phyloP scores from a whole-genome alignment of 768 basidiomycete species.

The Leccinellum rugosiceps region DNA sequence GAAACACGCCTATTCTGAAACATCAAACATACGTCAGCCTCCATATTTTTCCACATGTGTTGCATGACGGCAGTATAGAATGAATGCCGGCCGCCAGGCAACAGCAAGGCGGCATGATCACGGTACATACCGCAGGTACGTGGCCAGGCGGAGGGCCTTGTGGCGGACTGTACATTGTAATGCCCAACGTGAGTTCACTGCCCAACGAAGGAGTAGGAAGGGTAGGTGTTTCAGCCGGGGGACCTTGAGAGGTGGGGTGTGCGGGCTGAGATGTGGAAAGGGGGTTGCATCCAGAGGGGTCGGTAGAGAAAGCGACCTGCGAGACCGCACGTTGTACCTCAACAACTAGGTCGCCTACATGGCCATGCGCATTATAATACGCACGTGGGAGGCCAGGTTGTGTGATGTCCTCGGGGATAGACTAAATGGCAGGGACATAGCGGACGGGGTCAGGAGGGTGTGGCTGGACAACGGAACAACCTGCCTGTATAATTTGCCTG shows the following conservation, averaged over 20 bases:
- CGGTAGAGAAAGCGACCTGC: slow-evolving; percentile 47
- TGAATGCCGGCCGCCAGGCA: slow-evolving; percentile 16
- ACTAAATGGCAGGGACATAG: slow-evolving; percentile 36
- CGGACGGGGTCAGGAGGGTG: slow-evolving; percentile 1
- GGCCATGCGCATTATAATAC: slow-evolving; percentile 66
- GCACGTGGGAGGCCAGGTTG: slow-evolving; percentile 75
- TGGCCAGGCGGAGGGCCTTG: slow-evolving; percentile 12
- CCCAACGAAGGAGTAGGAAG: slow-evolving; percentile 34
- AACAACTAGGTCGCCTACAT: slow-evolving; percentile 55
- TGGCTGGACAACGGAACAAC: neutral
- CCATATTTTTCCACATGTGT: slow-evolving; percentile 6
- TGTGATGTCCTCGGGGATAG: slow-evolving; percentile 78
- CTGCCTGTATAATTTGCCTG: slow-evolving; percentile 42
- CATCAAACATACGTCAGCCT: slow-evolving; percentile 9
- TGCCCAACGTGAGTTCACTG: slow-evolving; percentile 27
- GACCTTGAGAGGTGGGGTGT: slow-evolving; percentile 1
- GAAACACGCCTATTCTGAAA: slow-evolving; percentile 20
- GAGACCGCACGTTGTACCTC: slow-evolving; percentile 60
- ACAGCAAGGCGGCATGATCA: slow-evolving; percentile 15
- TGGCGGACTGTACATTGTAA: slow-evolving; percentile 6
- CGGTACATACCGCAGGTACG: slow-evolving; percentile 17
- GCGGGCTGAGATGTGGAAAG: slow-evolving; percentile 1
- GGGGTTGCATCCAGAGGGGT: slow-evolving; percentile 26
- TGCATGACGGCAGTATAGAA: slow-evolving; percentile 8
- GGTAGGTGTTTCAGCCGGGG: slow-evolving; percentile 12